A percentile compares a stretch with the other conserved stretches of the same genome.
Evolutionary conservation across 1,284 basidiomycete species (phyloP).

Genomic region (Ganoderma lucidum): DNA sequence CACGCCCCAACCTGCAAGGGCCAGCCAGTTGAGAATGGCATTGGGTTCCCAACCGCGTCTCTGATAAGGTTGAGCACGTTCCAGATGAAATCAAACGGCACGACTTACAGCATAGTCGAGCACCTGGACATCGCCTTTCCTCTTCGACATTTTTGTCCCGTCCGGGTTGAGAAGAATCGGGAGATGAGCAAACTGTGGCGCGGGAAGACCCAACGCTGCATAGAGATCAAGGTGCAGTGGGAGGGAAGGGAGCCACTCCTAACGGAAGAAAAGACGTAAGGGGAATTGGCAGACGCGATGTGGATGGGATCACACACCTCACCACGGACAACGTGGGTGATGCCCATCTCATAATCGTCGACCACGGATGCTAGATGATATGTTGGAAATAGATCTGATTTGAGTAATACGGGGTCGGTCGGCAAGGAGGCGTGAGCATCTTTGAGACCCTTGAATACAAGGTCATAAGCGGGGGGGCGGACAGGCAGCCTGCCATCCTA

Average conservation of each 20-base stretch:
- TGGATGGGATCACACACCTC: constrained; percentile 60
- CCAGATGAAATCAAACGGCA: not conserved
- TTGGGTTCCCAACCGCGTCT: constrained; percentile 88
- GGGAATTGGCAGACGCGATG: not conserved
- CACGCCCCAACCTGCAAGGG: constrained; percentile 91
- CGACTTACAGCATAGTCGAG: constrained; percentile 81
- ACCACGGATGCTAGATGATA: constrained; percentile 97
- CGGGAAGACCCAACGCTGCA: constrained; percentile 72
- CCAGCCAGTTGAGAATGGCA: constrained; percentile 93
- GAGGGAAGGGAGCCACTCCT: constrained; percentile 98
- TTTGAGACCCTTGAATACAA: constrained; percentile 80
- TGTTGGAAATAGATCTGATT: constrained; percentile 93
- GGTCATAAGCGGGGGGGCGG: constrained; percentile 60
- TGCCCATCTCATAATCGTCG: constrained; percentile 96
- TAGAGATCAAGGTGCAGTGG: constrained; percentile 94
- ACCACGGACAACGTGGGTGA: constrained; percentile 95
- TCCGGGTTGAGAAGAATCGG: constrained; percentile 92
- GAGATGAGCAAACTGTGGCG: constrained; percentile 91
- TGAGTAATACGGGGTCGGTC: constrained; percentile 94
- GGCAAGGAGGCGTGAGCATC: constrained; percentile 80
- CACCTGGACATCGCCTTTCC: constrained; percentile 90
- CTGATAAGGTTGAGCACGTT: constrained; percentile 42
- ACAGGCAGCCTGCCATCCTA: constrained; percentile 64
- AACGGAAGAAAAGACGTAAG: not conserved
- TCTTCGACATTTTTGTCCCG: constrained; percentile 94